Evolutionary conservation across 164 flowering plant species (phyloP), one percentile per base, ranked within the genome.

Genomic region (Saururus chinensis): DNA sequence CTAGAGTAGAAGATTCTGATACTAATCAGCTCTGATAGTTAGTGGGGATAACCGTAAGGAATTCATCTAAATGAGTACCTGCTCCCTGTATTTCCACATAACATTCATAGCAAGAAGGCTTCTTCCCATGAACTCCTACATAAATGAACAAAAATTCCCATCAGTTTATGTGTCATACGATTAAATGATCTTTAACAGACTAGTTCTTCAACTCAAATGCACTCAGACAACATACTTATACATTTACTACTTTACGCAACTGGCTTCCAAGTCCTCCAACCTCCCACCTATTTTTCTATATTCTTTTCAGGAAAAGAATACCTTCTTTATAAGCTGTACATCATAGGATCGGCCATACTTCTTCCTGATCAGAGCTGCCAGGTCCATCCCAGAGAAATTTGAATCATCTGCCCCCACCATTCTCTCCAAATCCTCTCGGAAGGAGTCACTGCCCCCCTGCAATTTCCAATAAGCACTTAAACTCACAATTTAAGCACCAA

Each of bases 81-180:
- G 99, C 73, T 93, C 99, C 81, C 64, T 74, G 75, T 85, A 93
- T 71, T 88, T 93, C 99, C 97, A 93, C 99, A 93, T 93, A 61
- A 93, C 97, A 77, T 93, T 93, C 79, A 93, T 22, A 51, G 99
- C 99, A 67, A 93, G 84, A 40, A 93, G 91, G 74, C 84, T 93
- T 77, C 81, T 82, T 57, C 99, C 96, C 97, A 93, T 82, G 76
- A 93, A 93, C 70, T 93, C 99, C 99, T 93, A 71, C 64, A 77
- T 40, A 68, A 69, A 1, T 42, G 1, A 42, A 42, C 9, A 14
- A 42, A 42, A 10, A 42, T 1, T 10, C 7, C 1, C 17, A 10
- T 42, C 16, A 53, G 56, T 8, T 53, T n/a, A 30, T 30, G 6
- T 30, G 37, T 2, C 37, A 30, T 30, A 30, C 6, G 37, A n/a